Percentiles rank a stretch among this genome's conserved stretches.
Evolutionary conservation across 1,284 basidiomycete species (phyloP).

Genomic region (Naganishia liquefaciens): DNA sequence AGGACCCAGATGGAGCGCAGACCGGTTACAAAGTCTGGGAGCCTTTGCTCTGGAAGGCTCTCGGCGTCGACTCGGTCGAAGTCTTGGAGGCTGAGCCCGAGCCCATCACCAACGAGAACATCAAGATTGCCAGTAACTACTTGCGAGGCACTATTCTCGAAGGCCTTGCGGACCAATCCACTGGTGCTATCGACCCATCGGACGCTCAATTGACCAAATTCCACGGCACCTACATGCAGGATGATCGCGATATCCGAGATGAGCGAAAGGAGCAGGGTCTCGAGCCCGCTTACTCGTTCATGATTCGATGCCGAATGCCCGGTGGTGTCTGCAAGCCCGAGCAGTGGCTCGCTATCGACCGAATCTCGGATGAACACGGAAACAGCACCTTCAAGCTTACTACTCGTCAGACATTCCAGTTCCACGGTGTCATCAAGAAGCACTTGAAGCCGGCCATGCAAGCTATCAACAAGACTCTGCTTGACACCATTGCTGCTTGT

Average conservation of each 20-base stretch:
- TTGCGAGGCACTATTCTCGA: slow-evolving; percentile 93
- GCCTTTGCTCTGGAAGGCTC: slow-evolving; percentile 85
- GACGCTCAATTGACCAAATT: slow-evolving; percentile 98
- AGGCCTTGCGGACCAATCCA: slow-evolving; percentile 81
- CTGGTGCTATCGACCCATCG: slow-evolving; percentile 83
- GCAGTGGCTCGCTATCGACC: slow-evolving; percentile 95
- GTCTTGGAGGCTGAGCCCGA: slow-evolving; percentile 92
- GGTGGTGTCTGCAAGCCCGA: slow-evolving; percentile 87
- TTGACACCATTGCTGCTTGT: slow-evolving; percentile 97
- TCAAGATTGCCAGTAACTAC: slow-evolving; percentile 95
- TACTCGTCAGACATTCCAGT: slow-evolving; percentile 98
- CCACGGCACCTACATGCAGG: slow-evolving; percentile 96
- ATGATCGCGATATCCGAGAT: slow-evolving; percentile 96
- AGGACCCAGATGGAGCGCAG: slow-evolving; percentile 93
- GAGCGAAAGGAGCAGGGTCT: slow-evolving; percentile 89
- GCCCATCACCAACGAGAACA: slow-evolving; percentile 98
- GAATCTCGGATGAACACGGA: slow-evolving; percentile 92
- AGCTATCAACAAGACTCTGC: slow-evolving; percentile 84
- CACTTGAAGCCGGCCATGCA: slow-evolving; percentile 96
- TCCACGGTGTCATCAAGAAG: slow-evolving; percentile 95
- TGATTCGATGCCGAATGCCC: slow-evolving; percentile 96
- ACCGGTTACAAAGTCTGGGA: slow-evolving; percentile 98
- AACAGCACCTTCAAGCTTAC: slow-evolving; percentile 96
- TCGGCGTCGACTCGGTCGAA: slow-evolving; percentile 88
- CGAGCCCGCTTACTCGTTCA: slow-evolving; percentile 96